Conservation (phyloP, 805 yeast species). For the Cyberlindnera japonica region DNA sequence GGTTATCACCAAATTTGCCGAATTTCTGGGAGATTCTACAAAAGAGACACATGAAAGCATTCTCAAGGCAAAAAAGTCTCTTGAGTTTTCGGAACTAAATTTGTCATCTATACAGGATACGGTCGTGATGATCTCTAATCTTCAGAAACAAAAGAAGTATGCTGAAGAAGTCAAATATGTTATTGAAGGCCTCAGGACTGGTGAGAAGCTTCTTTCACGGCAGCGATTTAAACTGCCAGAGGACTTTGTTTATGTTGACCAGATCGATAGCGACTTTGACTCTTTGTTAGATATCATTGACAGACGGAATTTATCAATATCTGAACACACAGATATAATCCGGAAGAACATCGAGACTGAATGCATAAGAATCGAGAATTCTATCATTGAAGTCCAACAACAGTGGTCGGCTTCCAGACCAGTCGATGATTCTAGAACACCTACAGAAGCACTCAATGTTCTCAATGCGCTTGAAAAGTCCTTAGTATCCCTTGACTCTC, state of each 20-base stretch:
- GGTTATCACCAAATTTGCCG: conserved; percentile 39
- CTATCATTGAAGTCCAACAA: conserved; percentile 29
- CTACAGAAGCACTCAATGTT: conserved; percentile 41
- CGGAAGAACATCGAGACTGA: conserved; percentile 40
- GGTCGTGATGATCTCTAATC: conserved; percentile 34
- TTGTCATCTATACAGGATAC: conserved; percentile 37
- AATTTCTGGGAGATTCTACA: conserved; percentile 32
- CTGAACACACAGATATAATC: conserved; percentile 40
- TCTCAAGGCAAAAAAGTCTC: conserved; percentile 28
- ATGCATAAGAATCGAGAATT: conserved; percentile 32
- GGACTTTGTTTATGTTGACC: conserved; percentile 62
- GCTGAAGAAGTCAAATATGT: conserved; percentile 2
- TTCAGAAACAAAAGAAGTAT: conserved; percentile 31
- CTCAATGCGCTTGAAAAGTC: conserved; percentile 29
- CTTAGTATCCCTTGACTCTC: conserved; percentile 21
- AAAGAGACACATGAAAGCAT: conserved; percentile 32
- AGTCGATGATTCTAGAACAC: conserved; percentile 37
- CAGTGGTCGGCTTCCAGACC: conserved; percentile 52
- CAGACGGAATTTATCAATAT: conserved; percentile 35
- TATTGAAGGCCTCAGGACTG: conserved; percentile 14
- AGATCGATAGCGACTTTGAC: conserved; percentile 47
- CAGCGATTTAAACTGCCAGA: conserved; percentile 45
- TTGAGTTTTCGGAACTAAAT: conserved; percentile 37
- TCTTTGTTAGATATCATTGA: conserved; percentile 38
- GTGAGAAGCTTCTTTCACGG: conserved; percentile 39